A percentile compares a stretch with the other conserved stretches of the same genome.
Conservation (phyloP, 169 alveolate species). For the Eimeria falciformis region DNA sequence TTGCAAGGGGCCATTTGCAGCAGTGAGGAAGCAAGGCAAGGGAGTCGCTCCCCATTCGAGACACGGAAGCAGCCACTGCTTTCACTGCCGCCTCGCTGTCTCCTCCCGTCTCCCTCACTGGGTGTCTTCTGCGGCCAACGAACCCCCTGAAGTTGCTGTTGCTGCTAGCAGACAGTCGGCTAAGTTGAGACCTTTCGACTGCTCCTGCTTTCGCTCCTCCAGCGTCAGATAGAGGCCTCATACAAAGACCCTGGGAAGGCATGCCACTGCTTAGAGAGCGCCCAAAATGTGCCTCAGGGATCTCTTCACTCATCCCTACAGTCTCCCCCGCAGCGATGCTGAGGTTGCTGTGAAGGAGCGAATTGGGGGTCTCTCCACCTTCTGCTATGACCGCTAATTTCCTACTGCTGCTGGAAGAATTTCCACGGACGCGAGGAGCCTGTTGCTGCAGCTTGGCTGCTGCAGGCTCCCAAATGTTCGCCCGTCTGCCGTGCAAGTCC, state of each 20-base stretch:
- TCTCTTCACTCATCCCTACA: not conserved
- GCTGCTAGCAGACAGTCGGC: not conserved
- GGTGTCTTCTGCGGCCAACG: not conserved
- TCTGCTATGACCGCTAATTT: not conserved
- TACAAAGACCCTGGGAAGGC: not conserved
- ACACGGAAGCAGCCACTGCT: slow-evolving; percentile 42
- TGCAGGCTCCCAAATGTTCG: slow-evolving; percentile 37
- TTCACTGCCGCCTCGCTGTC: not conserved
- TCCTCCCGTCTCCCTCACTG: not conserved
- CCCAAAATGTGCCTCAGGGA: not conserved
- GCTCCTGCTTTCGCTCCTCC: not conserved
- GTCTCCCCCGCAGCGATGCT: not conserved
- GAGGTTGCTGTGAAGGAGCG: slow-evolving; percentile 4
- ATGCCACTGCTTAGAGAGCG: not conserved
- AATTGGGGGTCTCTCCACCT: not conserved
- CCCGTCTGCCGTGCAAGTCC: slow-evolving; percentile 18
- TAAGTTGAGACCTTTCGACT: not conserved
- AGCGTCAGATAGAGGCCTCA: not conserved
- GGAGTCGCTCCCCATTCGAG: not conserved
- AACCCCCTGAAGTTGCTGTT: not conserved
- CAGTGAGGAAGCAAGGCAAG: slow-evolving; percentile 21
- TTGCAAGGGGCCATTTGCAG: slow-evolving; percentile 10
- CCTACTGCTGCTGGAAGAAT: not conserved
- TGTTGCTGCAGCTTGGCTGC: slow-evolving; percentile 23
- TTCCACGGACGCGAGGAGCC: not conserved